Percentiles rank a stretch among this genome's conserved stretches.
phyloP scores from a whole-genome alignment of 2,329 filamentous ascomycete genomes.

The Graphium sp. region DNA sequence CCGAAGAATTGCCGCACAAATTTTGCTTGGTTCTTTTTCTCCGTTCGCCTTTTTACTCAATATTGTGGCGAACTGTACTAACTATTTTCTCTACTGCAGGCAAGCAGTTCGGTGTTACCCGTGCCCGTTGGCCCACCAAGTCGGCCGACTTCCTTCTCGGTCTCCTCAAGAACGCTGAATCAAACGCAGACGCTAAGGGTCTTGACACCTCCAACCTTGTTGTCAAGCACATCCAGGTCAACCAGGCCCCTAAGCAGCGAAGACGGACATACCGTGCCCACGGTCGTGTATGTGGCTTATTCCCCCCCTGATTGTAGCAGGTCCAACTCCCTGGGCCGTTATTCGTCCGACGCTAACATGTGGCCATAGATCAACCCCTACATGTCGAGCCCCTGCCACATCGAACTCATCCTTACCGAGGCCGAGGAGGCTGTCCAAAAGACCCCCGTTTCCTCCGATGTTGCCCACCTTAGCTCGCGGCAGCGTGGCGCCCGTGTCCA shows the following conservation, averaged over 20 bases:
- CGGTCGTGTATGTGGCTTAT: slow-evolving; percentile 71
- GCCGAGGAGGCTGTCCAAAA: slow-evolving; percentile 92
- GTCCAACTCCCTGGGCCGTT: no score
- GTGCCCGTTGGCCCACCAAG: slow-evolving; percentile 98
- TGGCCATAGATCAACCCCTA: slow-evolving; percentile 85
- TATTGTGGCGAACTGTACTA: no score
- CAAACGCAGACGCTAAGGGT: slow-evolving; percentile 93
- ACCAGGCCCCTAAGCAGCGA: slow-evolving; percentile 99
- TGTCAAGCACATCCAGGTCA: slow-evolving; percentile 99
- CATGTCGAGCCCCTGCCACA: slow-evolving; percentile 99
- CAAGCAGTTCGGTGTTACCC: slow-evolving; percentile 97
- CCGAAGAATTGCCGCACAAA: no score
- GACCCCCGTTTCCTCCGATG: slow-evolving; percentile 67
- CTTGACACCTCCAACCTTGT: slow-evolving; percentile 94
- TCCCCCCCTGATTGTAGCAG: background rate
- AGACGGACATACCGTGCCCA: slow-evolving; percentile 99
- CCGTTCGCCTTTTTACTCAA: no score
- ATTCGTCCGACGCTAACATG: no score
- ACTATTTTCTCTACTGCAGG: slow-evolving; percentile 32
- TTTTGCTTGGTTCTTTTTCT: no score
- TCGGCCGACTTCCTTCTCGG: slow-evolving; percentile 95
- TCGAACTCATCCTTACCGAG: slow-evolving; percentile 99
- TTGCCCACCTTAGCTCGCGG: slow-evolving; percentile 64
- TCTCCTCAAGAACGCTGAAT: slow-evolving; percentile 93
- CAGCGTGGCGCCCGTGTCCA: slow-evolving; percentile 64